Base-by-base conservation (phyloP, 31 red algal species). In the Odonthalia washingtoniensis region DNA sequence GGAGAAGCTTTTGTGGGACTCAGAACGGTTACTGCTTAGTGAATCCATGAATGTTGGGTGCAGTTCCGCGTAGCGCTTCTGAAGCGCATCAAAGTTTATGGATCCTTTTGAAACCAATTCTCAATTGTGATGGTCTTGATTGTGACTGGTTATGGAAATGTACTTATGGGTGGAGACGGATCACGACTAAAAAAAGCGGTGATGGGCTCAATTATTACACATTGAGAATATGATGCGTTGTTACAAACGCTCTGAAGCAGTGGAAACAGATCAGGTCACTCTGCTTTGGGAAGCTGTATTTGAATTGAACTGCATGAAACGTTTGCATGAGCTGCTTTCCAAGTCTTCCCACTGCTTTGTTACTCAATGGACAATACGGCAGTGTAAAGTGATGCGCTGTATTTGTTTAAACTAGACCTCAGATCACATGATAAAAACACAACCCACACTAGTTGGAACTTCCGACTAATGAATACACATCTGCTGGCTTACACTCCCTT, bases 271-370 rank as follows among this genome's bases (percentile, higher is more conserved):
- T 70, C 66, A 27, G 66, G 66, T 32, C 34, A 27, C 34, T 12
- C 9, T 12, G 6, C 34, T 27, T 21, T 32, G n/a, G 9, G 66
- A 9, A 70, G n/a, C 28, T 70, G n/a, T 9, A 12, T 62, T 83
- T 27, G 39, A 62, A 70, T 3, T 72, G 24, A 73, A 83, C 28
- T 2, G 62, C 80, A 2, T 30, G 60, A 41, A 70, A 70, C 30
- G 3, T 30, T 37, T 27, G 42, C 24, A 40, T 32, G 30, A 27
- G 40, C 63, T 70, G 32, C 63, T 83, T 42, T 5, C 43, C 43
- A 30, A 77, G 40, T 34, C 66, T 28, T 70, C 31, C 30, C 43
- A 77, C 74, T 6, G 21, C 74, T 6, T 36, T 36, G 28, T 77
- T 77, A 45, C 30, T 77, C 40, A 14, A 77, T 28, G 40, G 40